Percentiles rank a stretch among this genome's conserved stretches.
phyloP scores from a whole-genome alignment of 2,329 filamentous ascomycete species.

The Annulohypoxylon truncatum region DNA sequence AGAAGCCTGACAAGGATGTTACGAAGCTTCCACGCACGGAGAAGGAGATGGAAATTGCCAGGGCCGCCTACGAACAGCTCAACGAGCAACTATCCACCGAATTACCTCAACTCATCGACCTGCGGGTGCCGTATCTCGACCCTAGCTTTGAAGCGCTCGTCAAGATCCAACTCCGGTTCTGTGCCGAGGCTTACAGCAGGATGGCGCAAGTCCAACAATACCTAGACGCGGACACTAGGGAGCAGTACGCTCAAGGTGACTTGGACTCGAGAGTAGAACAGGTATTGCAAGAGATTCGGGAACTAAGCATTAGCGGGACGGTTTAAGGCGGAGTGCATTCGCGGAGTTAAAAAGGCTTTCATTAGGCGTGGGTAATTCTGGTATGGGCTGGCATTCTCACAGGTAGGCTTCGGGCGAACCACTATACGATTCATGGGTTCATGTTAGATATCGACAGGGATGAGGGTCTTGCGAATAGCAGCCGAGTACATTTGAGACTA shows the following conservation, averaged over 20 bases:
- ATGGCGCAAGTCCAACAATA: conserved; percentile 99
- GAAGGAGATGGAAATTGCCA: conserved; percentile 95
- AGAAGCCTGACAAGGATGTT: conserved; percentile 98
- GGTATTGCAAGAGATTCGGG: conserved; percentile 95
- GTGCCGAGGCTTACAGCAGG: conserved; percentile 94
- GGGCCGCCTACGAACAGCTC: conserved; percentile 91
- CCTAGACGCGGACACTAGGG: conserved; percentile 91
- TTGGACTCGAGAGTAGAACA: conserved; percentile 93
- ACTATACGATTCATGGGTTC: conserved; percentile 20
- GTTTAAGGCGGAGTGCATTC: conserved; percentile 56
- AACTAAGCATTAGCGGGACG: conserved; percentile 88
- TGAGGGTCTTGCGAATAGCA: conserved; percentile 22
- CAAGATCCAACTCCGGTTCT: conserved; percentile 98
- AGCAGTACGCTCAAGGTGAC: conserved; percentile 94
- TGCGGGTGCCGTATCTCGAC: conserved; percentile 96
- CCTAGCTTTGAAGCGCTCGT: conserved; percentile 97
- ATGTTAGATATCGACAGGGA: conserved; percentile 24
- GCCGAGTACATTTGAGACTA: conserved; percentile 11
- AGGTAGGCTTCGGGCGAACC: conserved; percentile 10
- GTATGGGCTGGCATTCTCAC: conserved; percentile 27
- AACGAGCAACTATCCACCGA: conserved; percentile 96
- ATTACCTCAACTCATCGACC: conserved; percentile 93
- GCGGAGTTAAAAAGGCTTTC: conserved; percentile 29
- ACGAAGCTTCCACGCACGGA: conserved; percentile 96
- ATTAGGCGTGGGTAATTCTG: conserved; percentile 14